Conservation (phyloP, 2,329 filamentous ascomycete species). For the Calonectria ilicicola region DNA sequence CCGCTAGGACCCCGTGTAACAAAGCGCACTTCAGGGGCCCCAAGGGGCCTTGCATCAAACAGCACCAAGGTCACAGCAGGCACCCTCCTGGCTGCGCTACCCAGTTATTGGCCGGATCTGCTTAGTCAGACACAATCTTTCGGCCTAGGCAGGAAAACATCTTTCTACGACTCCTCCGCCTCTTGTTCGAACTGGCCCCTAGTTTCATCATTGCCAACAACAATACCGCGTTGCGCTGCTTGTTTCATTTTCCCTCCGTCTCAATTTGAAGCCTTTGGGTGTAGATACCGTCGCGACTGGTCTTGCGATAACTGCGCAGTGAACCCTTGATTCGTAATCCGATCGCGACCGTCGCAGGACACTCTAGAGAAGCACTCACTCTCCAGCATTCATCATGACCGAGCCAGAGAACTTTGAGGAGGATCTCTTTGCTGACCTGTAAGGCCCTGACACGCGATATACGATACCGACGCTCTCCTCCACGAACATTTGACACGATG, state of each 20-base stretch:
- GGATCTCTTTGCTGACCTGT: constrained; percentile 97
- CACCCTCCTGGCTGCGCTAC: constrained; percentile 19
- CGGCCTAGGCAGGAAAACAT: constrained; percentile 32
- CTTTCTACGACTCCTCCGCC: constrained; percentile 33
- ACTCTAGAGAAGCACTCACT: neutral
- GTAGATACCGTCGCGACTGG: neutral
- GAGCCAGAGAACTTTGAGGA: constrained; percentile 88
- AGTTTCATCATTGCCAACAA: constrained; percentile 50
- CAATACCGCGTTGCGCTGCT: constrained; percentile 7
- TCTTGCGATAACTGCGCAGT: constrained; percentile 12
- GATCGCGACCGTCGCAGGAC: constrained; percentile 10
- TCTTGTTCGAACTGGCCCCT: constrained; percentile 23
- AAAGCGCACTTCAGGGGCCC: neutral
- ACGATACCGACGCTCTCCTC: neutral
- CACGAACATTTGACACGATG: constrained; percentile 16
- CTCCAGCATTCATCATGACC: constrained; percentile 67
- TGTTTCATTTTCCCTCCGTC: constrained; percentile 1
- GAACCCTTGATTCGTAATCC: neutral
- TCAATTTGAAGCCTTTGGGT: constrained; percentile 8
- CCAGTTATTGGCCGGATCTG: constrained; percentile 24
- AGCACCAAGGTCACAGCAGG: constrained; percentile 9
- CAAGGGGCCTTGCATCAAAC: neutral
- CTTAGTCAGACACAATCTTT: constrained; percentile 39
- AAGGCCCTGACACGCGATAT: constrained; percentile 52
- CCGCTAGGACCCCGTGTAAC: constrained; percentile 7